These are phyloP conservation scores for Lachnellula cervina DNA, from an alignment of 2,329 filamentous ascomycete genomes.

Conservation along the genomic window DNA sequence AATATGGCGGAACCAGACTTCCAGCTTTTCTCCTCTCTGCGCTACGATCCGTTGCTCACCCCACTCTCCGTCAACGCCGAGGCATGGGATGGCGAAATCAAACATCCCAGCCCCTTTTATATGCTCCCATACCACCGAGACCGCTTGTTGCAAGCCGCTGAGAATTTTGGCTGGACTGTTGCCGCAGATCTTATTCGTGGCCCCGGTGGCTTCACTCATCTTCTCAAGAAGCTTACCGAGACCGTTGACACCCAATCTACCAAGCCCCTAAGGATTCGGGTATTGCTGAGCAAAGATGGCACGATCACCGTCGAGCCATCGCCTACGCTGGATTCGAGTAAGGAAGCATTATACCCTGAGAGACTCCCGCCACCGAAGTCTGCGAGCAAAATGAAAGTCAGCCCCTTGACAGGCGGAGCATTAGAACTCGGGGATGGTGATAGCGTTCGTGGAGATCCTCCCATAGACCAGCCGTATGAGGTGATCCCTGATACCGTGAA, in stretches of 20 bases:
- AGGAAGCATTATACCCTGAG: constrained; percentile 54
- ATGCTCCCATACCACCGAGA: constrained; percentile 76
- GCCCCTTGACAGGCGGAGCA: constrained; percentile 27
- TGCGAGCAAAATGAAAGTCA: constrained; percentile 18
- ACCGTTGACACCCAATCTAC: constrained; percentile 25
- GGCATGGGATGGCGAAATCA: constrained; percentile 40
- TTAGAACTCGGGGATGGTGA: constrained; percentile 21
- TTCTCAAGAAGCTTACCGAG: constrained; percentile 38
- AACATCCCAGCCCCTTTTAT: constrained; percentile 60
- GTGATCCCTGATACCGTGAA: constrained; percentile 47
- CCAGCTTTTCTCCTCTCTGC: constrained; percentile 64
- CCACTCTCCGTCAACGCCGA: constrained; percentile 25
- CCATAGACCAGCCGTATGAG: constrained; percentile 34
- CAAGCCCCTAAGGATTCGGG: constrained; percentile 46
- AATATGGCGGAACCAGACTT: constrained; percentile 38
- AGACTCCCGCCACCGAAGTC: constrained; percentile 44
- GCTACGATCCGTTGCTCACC: constrained; percentile 60
- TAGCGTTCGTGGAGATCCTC: constrained; percentile 23
- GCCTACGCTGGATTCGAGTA: constrained; percentile 35
- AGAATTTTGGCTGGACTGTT: constrained; percentile 49
- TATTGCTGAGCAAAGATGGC: constrained; percentile 49
- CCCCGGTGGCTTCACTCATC: constrained; percentile 38
- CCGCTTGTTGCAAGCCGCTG: constrained; percentile 63
- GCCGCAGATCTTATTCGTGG: constrained; percentile 44
- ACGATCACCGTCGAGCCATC: constrained; percentile 39